A percentile compares a stretch with the other conserved stretches of the same genome.
Conservation (phyloP, 805 yeast species). For the Suhomyces sp. region DNA sequence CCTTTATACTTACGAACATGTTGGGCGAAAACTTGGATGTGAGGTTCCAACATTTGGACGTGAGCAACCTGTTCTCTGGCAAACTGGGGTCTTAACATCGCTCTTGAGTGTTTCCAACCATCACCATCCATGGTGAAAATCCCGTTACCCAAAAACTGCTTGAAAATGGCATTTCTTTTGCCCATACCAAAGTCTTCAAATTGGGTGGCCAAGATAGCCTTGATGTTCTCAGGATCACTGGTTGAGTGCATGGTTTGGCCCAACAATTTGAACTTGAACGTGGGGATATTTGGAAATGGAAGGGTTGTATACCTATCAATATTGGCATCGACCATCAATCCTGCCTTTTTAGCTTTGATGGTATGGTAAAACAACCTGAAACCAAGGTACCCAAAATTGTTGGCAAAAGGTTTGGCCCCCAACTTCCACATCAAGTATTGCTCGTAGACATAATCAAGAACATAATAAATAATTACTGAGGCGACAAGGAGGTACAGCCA, state of each 20-base stretch:
- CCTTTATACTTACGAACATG: constrained; percentile 30
- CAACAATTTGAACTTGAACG: constrained; percentile 6
- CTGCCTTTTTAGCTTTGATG: constrained; percentile 15
- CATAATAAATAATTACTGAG: too few species aligned
- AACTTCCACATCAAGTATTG: constrained; percentile 4
- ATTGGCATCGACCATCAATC: constrained; percentile 19
- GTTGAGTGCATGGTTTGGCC: constrained; percentile 10
- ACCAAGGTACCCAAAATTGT: constrained; percentile 16
- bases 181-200: constrained; percentile 26
- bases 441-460: too few species aligned
- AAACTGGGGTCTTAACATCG: constrained; percentile 45
- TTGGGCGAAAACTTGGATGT: constrained; percentile 33
- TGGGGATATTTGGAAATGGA: constrained; percentile 17
- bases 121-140: constrained; percentile 42
- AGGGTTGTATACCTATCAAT: constrained; percentile 12
- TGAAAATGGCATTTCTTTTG: constrained; percentile 35
- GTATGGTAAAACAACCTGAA: constrained; percentile 14
- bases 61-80: constrained; percentile 44
- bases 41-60: constrained; percentile 39
- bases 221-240: constrained; percentile 22
- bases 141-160: constrained; percentile 42
- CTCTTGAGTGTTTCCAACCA: constrained; percentile 44
- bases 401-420: constrained; percentile 10
- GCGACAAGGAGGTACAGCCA: too few species aligned
- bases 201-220: constrained; percentile 22